Percentiles rank a stretch among this genome's conserved stretches.
Conservation (phyloP, 148 eudicot genomes). For the Selenicereus undatus region DNA sequence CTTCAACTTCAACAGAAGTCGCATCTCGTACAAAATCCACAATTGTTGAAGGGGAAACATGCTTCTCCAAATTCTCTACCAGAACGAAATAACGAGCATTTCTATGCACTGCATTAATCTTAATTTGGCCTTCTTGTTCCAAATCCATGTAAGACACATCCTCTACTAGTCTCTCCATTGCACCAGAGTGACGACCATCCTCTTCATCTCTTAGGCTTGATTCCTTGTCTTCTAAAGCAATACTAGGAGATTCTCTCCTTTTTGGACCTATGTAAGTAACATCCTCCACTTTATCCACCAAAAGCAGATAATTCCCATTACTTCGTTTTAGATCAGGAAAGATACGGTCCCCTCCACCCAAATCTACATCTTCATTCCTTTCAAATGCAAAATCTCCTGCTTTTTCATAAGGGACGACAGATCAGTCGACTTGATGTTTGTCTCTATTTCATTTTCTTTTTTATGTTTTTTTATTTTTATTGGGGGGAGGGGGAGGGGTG, state of each 20-base stretch:
- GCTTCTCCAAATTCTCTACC: conserved; percentile 56
- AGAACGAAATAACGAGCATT: conserved; percentile 28
- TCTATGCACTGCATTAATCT: conserved; percentile 6
- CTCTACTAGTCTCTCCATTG: background rate
- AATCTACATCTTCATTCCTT: conserved; percentile 27
- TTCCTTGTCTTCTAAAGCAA: background rate
- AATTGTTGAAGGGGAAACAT: conserved; percentile 37
- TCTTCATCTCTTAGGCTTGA: background rate
- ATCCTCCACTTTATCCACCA: background rate
- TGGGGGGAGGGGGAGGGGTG: background rate
- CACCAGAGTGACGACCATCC: background rate
- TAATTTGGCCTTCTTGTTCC: conserved; percentile 17
- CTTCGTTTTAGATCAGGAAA: background rate
- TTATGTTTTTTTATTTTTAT: background rate
- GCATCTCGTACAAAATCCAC: conserved; percentile 39
- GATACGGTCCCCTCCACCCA: conserved; percentile 13
- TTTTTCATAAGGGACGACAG: conserved; percentile 6
- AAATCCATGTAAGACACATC: conserved; percentile 23
- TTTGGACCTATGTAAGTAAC: conserved; percentile 21
- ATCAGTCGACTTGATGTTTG: background rate
- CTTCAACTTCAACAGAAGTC: conserved; percentile 41
- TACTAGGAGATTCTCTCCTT: conserved; percentile 10
- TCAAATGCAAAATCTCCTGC: conserved; percentile 25
- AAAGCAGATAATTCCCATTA: background rate
- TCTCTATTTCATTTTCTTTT: background rate